These are phyloP conservation scores for Populus hybrid DNA, from an alignment of 441 rosid species.

Conservation along the genomic window DNA sequence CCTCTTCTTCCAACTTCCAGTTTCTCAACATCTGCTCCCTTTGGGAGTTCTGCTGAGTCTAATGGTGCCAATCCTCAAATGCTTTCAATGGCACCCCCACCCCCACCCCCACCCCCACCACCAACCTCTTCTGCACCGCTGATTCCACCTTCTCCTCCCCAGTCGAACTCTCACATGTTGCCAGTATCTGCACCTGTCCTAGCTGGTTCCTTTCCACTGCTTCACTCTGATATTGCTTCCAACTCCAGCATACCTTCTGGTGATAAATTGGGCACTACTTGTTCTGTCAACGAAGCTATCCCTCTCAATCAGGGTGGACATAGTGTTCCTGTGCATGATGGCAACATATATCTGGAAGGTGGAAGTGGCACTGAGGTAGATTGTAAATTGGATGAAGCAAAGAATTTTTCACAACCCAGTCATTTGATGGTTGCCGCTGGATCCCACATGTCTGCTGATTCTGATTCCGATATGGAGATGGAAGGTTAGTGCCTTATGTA, in stretches of 20 bases:
- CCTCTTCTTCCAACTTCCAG: slow-evolving; percentile 20
- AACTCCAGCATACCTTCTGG: not conserved
- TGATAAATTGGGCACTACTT: slow-evolving; percentile 10
- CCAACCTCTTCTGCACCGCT: slow-evolving; percentile 35
- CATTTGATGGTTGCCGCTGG: slow-evolving; percentile 17
- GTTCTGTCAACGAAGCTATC: slow-evolving; percentile 6
- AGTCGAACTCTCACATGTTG: slow-evolving; percentile 16
- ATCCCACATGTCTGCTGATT: slow-evolving; percentile 37
- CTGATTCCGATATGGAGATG: slow-evolving; percentile 71
- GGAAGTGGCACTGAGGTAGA: slow-evolving; percentile 25
- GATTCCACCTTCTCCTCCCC: slow-evolving; percentile 19
- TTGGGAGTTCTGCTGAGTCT: slow-evolving; percentile 20
- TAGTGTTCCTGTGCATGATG: slow-evolving; percentile 13
- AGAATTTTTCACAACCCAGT: slow-evolving; percentile 15
- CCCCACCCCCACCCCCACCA: slow-evolving; percentile 14
- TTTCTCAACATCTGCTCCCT: slow-evolving; percentile 21
- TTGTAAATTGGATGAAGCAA: slow-evolving; percentile 25
- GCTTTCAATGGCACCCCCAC: slow-evolving; percentile 28
- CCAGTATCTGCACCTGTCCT: slow-evolving; percentile 20
- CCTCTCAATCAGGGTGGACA: slow-evolving; percentile 16
- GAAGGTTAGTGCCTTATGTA: slow-evolving; percentile 49
- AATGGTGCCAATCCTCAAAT: slow-evolving; percentile 21
- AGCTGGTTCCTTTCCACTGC: slow-evolving; percentile 23
- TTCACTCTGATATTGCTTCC: slow-evolving; percentile 5
- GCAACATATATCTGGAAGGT: slow-evolving; percentile 18